A percentile compares a stretch with the other conserved stretches of the same genome.
Conservation (phyloP, 192 early-diverging fungal species). For the Phlyctochytrium arcticum region DNA sequence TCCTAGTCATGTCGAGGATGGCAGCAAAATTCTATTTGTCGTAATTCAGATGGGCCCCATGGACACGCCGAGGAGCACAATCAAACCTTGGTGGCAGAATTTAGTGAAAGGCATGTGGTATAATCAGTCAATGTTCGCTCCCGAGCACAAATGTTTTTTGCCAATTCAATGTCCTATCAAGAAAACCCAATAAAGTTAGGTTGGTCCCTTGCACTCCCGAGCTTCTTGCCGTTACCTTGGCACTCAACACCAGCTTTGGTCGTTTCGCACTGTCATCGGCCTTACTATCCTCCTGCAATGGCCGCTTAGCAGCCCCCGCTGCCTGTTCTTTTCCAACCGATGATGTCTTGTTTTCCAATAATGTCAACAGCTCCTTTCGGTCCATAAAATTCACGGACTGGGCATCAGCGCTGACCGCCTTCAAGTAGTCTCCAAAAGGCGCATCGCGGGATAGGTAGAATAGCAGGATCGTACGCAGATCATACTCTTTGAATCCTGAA, state of each 20-base stretch:
- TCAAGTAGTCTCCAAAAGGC: slow-evolving; percentile 71
- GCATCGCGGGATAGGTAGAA: slow-evolving; percentile 60
- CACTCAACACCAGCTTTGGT: slow-evolving; percentile 9
- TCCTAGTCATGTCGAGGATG: slow-evolving; percentile 13
- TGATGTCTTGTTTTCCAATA: slow-evolving; percentile 59
- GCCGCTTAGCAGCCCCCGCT: background rate
- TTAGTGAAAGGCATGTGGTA: background rate
- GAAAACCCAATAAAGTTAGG: background rate
- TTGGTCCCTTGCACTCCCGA: background rate
- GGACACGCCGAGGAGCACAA: background rate
- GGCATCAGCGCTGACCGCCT: slow-evolving; percentile 48
- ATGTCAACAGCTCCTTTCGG: slow-evolving; percentile 63
- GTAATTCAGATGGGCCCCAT: background rate
- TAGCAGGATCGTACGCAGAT: slow-evolving; percentile 67
- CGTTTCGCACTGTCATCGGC: background rate
- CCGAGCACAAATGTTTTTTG: background rate
- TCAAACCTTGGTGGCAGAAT: slow-evolving; percentile 10
- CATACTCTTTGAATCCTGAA: slow-evolving; percentile 53
- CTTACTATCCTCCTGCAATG: background rate
- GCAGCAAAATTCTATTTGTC: slow-evolving; percentile 5
- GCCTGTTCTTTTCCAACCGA: slow-evolving; percentile 9
- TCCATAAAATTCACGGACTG: slow-evolving; percentile 73
- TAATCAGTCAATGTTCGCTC: slow-evolving; percentile 6
- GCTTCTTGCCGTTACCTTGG: slow-evolving; percentile 2
- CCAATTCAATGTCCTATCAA: slow-evolving; percentile 14